These are phyloP conservation scores for Fusarium musae DNA, from an alignment of 2,329 filamentous ascomycete species.

Conservation along the genomic window DNA sequence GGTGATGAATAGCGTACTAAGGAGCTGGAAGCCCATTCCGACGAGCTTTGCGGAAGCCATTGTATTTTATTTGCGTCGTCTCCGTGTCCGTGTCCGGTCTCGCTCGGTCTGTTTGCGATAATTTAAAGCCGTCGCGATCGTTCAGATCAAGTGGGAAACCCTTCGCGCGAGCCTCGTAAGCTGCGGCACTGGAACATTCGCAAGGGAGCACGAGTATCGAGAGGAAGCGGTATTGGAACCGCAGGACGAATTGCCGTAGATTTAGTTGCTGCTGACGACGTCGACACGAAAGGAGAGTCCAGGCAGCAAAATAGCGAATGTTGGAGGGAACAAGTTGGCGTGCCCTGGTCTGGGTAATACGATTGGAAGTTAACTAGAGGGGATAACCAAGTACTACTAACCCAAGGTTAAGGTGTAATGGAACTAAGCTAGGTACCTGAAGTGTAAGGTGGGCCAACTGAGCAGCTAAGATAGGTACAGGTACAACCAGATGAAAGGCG, in stretches of 20 bases:
- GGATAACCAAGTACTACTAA: not conserved
- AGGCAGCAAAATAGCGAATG: constrained; percentile 19
- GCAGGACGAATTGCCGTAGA: not conserved
- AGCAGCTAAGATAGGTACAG: not conserved
- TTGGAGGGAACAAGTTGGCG: constrained; percentile 5
- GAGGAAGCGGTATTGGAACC: not conserved
- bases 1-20: constrained; percentile 42
- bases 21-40: constrained; percentile 47
- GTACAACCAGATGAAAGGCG: constrained; percentile 23
- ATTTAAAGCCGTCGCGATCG: constrained; percentile 11
- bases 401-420: not conserved
- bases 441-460: not conserved
- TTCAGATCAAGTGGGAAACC: constrained; percentile 32
- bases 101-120: not conserved
- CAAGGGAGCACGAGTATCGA: constrained; percentile 3
- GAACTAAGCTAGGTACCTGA: not conserved
- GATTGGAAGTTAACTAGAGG: constrained; percentile 6
- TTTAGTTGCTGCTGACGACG: not conserved
- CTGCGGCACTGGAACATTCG: constrained; percentile 40
- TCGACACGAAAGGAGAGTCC: not conserved
- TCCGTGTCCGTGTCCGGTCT: not conserved
- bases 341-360: constrained; percentile 16
- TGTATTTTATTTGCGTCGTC: constrained; percentile 19
- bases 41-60: constrained; percentile 43
- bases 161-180: constrained; percentile 43